Conservation (phyloP, 2,329 filamentous ascomycete genomes). For the Dendryphion nanum region DNA sequence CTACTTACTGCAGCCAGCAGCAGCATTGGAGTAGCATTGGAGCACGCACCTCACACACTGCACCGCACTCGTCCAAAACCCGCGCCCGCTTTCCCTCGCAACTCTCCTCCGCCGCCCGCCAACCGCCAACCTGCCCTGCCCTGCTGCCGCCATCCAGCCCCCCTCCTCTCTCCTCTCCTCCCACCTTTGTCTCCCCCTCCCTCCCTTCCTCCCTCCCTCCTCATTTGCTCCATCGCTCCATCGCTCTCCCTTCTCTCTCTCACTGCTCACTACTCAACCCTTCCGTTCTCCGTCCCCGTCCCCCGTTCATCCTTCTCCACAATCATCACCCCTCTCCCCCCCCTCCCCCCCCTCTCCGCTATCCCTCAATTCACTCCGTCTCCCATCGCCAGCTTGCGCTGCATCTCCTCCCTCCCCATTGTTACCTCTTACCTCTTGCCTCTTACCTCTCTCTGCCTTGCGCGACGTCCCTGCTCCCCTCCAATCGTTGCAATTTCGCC, state of each 20-base stretch:
- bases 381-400: not conserved
- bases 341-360: not conserved
- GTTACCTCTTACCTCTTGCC: too few relatives aligned
- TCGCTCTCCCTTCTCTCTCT: not conserved
- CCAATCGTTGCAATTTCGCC: too few relatives aligned
- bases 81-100: too few relatives aligned
- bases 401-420: slow-evolving; percentile 1
- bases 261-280: slow-evolving; percentile 7
- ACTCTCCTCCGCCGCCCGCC: not conserved
- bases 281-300: slow-evolving; percentile 5
- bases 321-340: not conserved
- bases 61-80: too few relatives aligned
- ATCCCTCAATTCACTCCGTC: not conserved
- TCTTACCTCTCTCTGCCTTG: slow-evolving; percentile 12
- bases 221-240: not conserved
- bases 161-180: slow-evolving; percentile 2
- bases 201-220: not conserved
- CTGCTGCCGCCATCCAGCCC: slow-evolving; percentile 4
- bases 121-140: not conserved
- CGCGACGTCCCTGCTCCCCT: too few relatives aligned
- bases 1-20: too few relatives aligned
- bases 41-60: too few relatives aligned
- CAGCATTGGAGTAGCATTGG: too few relatives aligned
- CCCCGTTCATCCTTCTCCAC: not conserved
- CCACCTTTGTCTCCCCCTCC: not conserved